These are phyloP conservation scores for Magnolia sinica DNA, from an alignment of 164 flowering plant species.

Conservation along the genomic window DNA sequence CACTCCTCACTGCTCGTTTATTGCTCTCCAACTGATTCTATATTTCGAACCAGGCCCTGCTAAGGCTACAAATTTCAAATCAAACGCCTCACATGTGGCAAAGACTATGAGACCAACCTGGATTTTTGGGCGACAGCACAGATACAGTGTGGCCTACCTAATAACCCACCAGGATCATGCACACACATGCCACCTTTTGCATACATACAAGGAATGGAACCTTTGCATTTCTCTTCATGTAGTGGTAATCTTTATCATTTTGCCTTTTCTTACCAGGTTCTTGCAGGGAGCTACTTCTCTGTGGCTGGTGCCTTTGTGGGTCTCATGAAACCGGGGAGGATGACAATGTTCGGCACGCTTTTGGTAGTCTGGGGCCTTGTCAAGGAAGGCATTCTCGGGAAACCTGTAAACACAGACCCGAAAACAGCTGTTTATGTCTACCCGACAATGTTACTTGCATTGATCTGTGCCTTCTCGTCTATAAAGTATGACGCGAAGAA, in stretches of 20 bases:
- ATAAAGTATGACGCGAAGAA: slow-evolving; percentile 73
- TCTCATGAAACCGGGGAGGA: slow-evolving; percentile 73
- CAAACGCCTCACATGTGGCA: too few relatives aligned
- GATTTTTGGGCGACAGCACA: too few relatives aligned
- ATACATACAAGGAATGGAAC: too few relatives aligned
- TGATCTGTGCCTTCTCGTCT: slow-evolving; percentile 71
- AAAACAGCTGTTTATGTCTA: slow-evolving; percentile 63
- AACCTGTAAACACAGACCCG: slow-evolving; percentile 67
- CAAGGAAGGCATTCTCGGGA: slow-evolving; percentile 83
- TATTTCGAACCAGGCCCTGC: too few relatives aligned
- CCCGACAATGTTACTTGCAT: slow-evolving; percentile 80
- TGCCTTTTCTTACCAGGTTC: slow-evolving; percentile 52
- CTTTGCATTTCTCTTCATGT: not conserved
- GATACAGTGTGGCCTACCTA: too few relatives aligned
- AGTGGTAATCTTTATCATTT: not conserved
- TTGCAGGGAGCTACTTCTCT: slow-evolving; percentile 91
- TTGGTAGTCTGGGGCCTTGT: slow-evolving; percentile 87
- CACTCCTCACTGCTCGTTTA: not conserved
- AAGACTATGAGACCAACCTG: too few relatives aligned
- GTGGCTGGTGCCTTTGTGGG: slow-evolving; percentile 88
- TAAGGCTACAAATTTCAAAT: not conserved
- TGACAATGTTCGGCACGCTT: slow-evolving; percentile 95
- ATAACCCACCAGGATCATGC: not conserved
- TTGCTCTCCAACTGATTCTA: not conserved
- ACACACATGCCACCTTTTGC: not conserved